Conservation (phyloP, 345 rosid species). For the Barbarea vulgaris region DNA sequence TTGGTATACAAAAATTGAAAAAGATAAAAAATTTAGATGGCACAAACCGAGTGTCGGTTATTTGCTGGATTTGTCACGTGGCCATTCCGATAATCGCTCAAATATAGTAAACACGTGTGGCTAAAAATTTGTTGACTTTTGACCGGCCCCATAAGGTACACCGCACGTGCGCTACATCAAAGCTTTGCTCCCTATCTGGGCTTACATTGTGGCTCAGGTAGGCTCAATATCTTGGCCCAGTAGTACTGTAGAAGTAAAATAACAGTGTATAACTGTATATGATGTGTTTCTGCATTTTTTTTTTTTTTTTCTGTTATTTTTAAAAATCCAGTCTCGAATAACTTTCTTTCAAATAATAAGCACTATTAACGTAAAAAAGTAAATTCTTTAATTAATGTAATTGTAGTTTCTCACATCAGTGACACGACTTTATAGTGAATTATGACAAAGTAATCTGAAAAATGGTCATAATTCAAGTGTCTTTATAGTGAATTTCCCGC, state of each 20-base stretch:
- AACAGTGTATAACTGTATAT: conserved; percentile 10
- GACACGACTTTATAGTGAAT: not conserved
- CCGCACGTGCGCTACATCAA: conserved; percentile 35
- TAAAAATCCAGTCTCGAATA: not conserved
- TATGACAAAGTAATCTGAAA: not conserved
- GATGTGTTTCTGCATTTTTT: not conserved
- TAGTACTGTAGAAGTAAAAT: conserved; percentile 15
- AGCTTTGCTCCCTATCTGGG: conserved; percentile 35
- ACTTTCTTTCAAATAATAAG: not conserved
- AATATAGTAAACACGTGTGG: conserved; percentile 35
- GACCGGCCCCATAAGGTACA: conserved; percentile 21
- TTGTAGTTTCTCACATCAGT: not conserved
- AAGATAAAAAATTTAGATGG: not conserved
- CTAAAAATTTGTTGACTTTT: conserved; percentile 19
- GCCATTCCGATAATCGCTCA: conserved; percentile 25
- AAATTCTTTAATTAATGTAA: not conserved
- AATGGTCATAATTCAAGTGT: not conserved
- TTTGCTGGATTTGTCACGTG: conserved; percentile 38
- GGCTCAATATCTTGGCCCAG: conserved; percentile 32
- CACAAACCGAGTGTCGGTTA: conserved; percentile 35
- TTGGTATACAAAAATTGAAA: conserved; percentile 22
- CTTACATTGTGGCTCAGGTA: conserved; percentile 8
- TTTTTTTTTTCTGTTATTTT: not conserved
- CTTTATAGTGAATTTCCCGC: not conserved
- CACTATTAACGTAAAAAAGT: not conserved